Conservation (phyloP, 129 eudicot species). For the Lactuca sativa region DNA sequence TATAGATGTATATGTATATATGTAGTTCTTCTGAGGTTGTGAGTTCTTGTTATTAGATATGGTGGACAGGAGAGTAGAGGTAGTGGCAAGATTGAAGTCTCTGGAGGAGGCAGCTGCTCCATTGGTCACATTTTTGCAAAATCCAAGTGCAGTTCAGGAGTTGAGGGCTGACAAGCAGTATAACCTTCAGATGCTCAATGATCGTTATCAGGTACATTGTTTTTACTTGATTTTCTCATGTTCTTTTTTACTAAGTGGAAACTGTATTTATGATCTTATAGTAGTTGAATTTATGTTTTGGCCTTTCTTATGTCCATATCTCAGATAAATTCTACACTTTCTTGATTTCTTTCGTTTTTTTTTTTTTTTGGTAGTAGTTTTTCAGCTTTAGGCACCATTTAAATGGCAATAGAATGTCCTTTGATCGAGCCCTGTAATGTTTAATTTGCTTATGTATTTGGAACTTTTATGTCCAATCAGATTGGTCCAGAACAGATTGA, state of each 20-base stretch:
- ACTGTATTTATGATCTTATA: background rate
- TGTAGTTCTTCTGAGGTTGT: slow-evolving; percentile 5
- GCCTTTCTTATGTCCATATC: no score
- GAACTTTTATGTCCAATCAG: slow-evolving; percentile 35
- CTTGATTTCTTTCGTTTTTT: no score
- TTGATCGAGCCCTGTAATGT: background rate
- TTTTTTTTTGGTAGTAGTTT: no score
- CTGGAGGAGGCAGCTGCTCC: slow-evolving; percentile 98
- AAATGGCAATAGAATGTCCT: no score
- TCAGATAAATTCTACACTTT: no score
- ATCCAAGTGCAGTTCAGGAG: slow-evolving; percentile 86
- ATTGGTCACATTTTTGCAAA: slow-evolving; percentile 77
- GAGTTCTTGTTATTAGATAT: slow-evolving; percentile 48
- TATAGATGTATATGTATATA: no score
- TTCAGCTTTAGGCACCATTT: no score
- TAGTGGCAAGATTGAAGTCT: slow-evolving; percentile 88
- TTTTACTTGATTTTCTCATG: background rate
- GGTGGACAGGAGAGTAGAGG: slow-evolving; percentile 98
- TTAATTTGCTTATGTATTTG: slow-evolving; percentile 1
- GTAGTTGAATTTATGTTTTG: background rate
- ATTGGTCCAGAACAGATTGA: slow-evolving; percentile 99
- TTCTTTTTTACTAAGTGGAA: background rate
- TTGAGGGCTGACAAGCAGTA: slow-evolving; percentile 87
- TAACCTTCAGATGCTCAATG: slow-evolving; percentile 91
- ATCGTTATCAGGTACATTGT: slow-evolving; percentile 68